phyloP scores from a whole-genome alignment of 2,329 filamentous ascomycete genomes.

The Nothophaeocryptopus gaeumannii region DNA sequence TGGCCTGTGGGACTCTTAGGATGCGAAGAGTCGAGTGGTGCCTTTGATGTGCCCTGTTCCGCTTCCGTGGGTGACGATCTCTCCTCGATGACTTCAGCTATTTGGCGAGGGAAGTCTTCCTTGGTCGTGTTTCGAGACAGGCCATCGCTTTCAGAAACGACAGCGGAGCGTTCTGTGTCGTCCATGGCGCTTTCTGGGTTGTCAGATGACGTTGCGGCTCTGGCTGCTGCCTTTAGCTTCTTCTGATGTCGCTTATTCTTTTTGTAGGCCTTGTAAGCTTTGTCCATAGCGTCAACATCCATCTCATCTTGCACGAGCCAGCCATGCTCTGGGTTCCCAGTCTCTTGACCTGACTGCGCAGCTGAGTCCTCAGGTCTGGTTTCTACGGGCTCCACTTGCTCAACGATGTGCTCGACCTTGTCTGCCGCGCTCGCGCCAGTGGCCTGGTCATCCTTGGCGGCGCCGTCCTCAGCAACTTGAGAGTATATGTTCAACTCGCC shows the following conservation, averaged over 20 bases:
- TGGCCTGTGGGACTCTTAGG: constrained; percentile 4
- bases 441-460: too few species aligned
- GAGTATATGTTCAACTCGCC: too few species aligned
- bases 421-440: too few species aligned
- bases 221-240: constrained; percentile 27
- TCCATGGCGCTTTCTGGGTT: constrained; percentile 30
- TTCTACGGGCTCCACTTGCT: too few species aligned
- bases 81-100: too few species aligned
- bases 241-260: constrained; percentile 34
- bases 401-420: too few species aligned
- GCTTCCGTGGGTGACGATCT: background rate
- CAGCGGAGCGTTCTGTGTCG: constrained; percentile 32
- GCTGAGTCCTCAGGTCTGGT: too few species aligned
- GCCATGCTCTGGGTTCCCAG: constrained; percentile 8
- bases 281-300: constrained; percentile 37
- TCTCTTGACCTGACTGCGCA: background rate
- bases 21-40: background rate
- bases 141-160: constrained; percentile 20
- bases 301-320: constrained; percentile 27
- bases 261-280: constrained; percentile 34
- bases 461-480: too few species aligned
- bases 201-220: constrained; percentile 16
- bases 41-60: too few species aligned
- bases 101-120: background rate
- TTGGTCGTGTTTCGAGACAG: constrained; percentile 6